A percentile compares a stretch with the other conserved stretches of the same genome.
These are phyloP conservation scores for Neoarthrinium moseri DNA, from an alignment of 2,329 filamentous ascomycete genomes.

Conservation along the genomic window DNA sequence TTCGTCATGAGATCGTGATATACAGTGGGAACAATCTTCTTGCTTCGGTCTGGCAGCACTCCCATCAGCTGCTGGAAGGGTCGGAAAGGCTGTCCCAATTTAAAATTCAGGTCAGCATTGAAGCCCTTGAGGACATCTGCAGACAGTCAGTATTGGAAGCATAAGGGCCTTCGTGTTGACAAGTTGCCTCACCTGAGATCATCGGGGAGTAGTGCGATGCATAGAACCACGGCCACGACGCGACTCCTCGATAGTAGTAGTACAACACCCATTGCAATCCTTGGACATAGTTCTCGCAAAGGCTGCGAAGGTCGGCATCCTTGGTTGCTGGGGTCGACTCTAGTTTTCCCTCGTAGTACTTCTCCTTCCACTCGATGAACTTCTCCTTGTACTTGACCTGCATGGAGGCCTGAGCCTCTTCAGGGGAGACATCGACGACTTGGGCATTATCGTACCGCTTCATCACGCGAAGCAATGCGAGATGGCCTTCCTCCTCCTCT, in stretches of 20 bases:
- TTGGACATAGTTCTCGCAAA: conserved; percentile 96
- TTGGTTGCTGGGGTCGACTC: conserved; percentile 80
- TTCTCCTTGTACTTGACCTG: conserved; percentile 86
- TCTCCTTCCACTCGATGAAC: conserved; percentile 90
- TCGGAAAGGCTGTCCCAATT: conserved; percentile 89
- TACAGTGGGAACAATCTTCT: conserved; percentile 84
- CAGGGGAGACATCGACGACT: conserved; percentile 74
- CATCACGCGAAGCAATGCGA: conserved; percentile 81
- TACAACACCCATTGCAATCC: conserved; percentile 97
- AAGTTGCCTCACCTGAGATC: conserved; percentile 67
- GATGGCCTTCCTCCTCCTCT: conserved; percentile 79
- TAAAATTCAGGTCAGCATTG: conserved; percentile 84
- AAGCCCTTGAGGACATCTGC: conserved; percentile 85
- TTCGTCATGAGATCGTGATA: conserved; percentile 95
- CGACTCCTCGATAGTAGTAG: conserved; percentile 97
- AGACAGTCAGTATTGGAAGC: conserved; percentile 16
- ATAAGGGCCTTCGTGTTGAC: not conserved
- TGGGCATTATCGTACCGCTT: conserved; percentile 89
- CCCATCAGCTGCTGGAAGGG: conserved; percentile 98
- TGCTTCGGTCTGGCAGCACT: conserved; percentile 94
- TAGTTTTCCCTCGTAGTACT: conserved; percentile 87
- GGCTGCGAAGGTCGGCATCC: conserved; percentile 68
- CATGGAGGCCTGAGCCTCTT: conserved; percentile 76
- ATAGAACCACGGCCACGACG: conserved; percentile 99
- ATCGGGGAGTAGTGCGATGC: conserved; percentile 95